Percentiles rank a stretch among this genome's conserved stretches.
These are phyloP conservation scores for Cinnamomum micranthum DNA, from an alignment of 164 flowering plant genomes.

Conservation along the genomic window DNA sequence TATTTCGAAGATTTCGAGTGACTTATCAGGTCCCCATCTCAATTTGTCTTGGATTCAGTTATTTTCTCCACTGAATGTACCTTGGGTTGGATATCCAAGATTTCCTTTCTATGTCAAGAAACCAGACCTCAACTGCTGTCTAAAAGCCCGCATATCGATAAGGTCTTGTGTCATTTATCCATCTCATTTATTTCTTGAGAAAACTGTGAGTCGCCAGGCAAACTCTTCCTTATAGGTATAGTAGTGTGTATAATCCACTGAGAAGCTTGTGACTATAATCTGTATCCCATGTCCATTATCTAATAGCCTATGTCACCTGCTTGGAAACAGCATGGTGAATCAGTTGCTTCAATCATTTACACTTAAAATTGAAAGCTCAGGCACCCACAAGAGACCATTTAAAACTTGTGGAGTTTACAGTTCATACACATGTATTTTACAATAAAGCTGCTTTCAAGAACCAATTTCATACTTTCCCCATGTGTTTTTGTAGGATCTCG, in stretches of 20 bases:
- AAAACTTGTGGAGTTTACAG: no score
- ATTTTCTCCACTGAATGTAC: neutral
- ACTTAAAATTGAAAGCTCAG: no score
- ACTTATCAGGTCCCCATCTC: neutral
- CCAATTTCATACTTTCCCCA: slow-evolving; percentile 4
- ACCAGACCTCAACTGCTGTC: neutral
- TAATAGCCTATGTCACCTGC: no score
- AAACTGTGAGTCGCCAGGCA: neutral
- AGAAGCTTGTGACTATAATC: no score
- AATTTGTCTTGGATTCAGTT: neutral
- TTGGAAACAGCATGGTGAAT: no score
- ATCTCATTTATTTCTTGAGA: neutral
- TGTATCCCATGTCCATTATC: no score
- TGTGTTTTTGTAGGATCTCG: slow-evolving; percentile 58
- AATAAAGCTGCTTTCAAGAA: neutral
- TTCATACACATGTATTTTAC: neutral
- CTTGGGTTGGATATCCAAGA: neutral
- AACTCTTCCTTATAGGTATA: neutral
- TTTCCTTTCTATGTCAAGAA: neutral
- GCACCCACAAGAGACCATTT: no score
- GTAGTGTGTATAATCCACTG: no score
- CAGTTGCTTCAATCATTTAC: no score
- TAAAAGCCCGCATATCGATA: neutral
- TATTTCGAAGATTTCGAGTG: neutral
- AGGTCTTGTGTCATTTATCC: neutral